Conservation (phyloP, 2,329 filamentous ascomycete genomes). For the Fusarium redolens region DNA sequence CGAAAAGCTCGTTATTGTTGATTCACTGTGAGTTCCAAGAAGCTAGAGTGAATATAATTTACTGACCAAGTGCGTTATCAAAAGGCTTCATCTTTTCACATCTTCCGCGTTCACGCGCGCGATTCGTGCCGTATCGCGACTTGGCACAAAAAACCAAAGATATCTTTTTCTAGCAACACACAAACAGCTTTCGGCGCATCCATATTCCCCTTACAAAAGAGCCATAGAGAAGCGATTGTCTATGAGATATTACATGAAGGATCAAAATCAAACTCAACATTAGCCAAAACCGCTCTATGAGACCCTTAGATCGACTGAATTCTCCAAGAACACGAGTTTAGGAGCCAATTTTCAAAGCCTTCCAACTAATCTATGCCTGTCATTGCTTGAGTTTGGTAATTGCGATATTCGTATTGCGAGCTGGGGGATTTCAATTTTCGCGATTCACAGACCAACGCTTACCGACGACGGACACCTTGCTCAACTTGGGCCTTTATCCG, state of each 20-base stretch:
- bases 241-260: background rate
- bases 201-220: fast-evolving
- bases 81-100: too few species aligned
- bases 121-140: background rate
- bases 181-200: background rate
- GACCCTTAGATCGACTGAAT: fast-evolving
- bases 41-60: fast-evolving
- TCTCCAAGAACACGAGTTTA: background rate
- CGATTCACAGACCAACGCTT: background rate
- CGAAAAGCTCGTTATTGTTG: background rate
- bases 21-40: background rate
- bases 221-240: too few species aligned
- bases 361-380: background rate
- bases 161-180: background rate
- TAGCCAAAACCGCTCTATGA: too few species aligned
- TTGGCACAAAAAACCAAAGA: background rate
- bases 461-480: background rate
- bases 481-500: background rate
- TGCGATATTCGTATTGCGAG: background rate
- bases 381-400: background rate
- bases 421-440: background rate
- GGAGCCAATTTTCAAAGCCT: background rate
- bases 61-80: background rate
- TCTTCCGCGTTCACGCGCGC: too few species aligned
- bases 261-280: background rate